Conservation (phyloP, 306 rosid genomes). For the Corylus avellana region DNA sequence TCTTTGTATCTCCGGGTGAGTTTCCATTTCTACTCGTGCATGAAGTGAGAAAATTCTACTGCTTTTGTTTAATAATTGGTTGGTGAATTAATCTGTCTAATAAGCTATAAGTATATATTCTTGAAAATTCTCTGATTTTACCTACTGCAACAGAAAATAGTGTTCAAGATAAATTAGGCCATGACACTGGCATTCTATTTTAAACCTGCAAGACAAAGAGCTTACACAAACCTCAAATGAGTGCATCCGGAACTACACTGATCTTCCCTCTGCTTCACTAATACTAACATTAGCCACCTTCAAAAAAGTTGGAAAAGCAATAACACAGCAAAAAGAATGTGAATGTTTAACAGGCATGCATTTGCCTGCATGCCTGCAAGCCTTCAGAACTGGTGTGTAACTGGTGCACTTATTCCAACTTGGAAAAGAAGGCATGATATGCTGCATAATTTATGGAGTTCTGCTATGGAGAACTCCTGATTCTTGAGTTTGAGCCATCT, state of each 20-base stretch:
- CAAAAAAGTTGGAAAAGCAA: neutral
- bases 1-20: too few relatives aligned
- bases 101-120: neutral
- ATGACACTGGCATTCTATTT: neutral
- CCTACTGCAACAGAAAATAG: neutral
- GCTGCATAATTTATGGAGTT: constrained; percentile 4
- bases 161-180: neutral
- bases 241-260: neutral
- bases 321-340: neutral
- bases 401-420: constrained; percentile 11
- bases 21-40: neutral
- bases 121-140: neutral
- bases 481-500: constrained; percentile 15
- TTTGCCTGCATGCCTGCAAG: neutral
- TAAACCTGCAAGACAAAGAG: neutral
- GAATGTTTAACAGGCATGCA: neutral
- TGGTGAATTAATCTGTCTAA: too few relatives aligned
- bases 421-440: neutral
- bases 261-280: neutral
- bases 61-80: too few relatives aligned
- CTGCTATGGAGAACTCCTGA: constrained; percentile 31
- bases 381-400: neutral
- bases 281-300: neutral
- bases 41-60: neutral
- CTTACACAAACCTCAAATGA: neutral